Evolutionary conservation across 2,329 filamentous ascomycete species (phyloP).

Genomic region (Penicillium sp.): DNA sequence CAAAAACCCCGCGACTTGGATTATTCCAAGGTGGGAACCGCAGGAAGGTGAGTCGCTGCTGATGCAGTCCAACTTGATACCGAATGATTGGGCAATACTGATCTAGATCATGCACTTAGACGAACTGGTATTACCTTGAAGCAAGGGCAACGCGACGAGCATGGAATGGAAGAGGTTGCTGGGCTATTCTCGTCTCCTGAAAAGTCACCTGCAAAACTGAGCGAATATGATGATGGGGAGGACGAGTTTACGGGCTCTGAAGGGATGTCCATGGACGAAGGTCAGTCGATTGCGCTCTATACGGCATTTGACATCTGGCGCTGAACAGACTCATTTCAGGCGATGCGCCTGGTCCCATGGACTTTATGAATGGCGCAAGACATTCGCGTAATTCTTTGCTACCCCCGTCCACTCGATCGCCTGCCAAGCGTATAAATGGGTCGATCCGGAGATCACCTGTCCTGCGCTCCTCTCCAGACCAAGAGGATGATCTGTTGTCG

Average conservation of each 20-base stretch:
- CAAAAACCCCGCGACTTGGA: conserved; percentile 44
- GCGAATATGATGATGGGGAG: conserved; percentile 27
- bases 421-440: conserved; percentile 42
- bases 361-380: conserved; percentile 36
- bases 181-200: conserved; percentile 83
- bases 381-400: conserved; percentile 33
- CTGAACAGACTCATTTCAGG: conserved; percentile 24
- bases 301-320: not conserved
- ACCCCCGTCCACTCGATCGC: conserved; percentile 41
- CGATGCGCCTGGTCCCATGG: conserved; percentile 39
- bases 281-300: conserved; percentile 20
- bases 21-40: conserved; percentile 45
- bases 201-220: conserved; percentile 47
- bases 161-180: conserved; percentile 85
- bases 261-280: conserved; percentile 59
- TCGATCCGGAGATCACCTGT: conserved; percentile 41
- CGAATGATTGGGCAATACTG: conserved; percentile 9
- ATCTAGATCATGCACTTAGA: conserved; percentile 44
- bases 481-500: conserved; percentile 29
- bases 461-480: conserved; percentile 40
- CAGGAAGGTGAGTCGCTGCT: conserved; percentile 38
- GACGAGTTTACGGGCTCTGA: conserved; percentile 49
- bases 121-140: conserved; percentile 82
- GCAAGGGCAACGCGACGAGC: conserved; percentile 78
- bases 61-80: conserved; percentile 1